Base-by-base conservation (phyloP, 179 eudicot species). In the Beta macrorhiza region DNA sequence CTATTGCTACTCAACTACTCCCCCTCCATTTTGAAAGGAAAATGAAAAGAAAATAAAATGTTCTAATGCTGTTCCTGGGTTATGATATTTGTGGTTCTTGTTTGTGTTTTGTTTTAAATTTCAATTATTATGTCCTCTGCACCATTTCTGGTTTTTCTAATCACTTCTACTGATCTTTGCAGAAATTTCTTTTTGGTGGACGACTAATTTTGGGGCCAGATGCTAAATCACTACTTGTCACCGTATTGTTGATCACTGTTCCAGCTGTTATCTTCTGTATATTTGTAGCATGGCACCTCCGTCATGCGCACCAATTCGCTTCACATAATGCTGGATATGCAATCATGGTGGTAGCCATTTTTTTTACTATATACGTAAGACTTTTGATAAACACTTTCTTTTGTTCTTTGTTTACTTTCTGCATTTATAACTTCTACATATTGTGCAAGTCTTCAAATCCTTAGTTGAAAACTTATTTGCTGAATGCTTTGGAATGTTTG, bases 221-320 rank as follows among this genome's bases (percentile, higher is more conserved):
- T 85, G 87, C 87, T 45, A 85, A 82, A 80, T 85, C 87, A 44
- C 69, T 85, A 45, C 76, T 82, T 64, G 75, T 79, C 71, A 79
- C 83, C 79, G 15, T 85, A 79, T 25, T 68, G 45, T 56, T 85
- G 81, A 85, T 85, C 62, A 79, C 80, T 76, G 83, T 76, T 72
- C 87, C 87, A 71, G 74, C 51, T 19, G 81, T 64, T 64, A 20
- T 82, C 80, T 85, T 85, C 69, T 82, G 87, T 65, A 76, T 85
- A 75, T 85, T 85, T 79, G 87, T 85, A 29, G 87, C 87, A 20
- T 82, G 87, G 87, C 83, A 85, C 56, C 85, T 85, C 53, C 85
- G 87, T 67, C 87, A 84, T 65, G 84, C 79, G 0, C 86, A 82
- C 44, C 85, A 85, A 57, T 85, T 85, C 42, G 83, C 81, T 57